Percentiles rank a stretch among this genome's conserved stretches.
These are phyloP conservation scores for Pseudogymnoascus sp. DNA, from an alignment of 2,329 filamentous ascomycete species.

Conservation along the genomic window DNA sequence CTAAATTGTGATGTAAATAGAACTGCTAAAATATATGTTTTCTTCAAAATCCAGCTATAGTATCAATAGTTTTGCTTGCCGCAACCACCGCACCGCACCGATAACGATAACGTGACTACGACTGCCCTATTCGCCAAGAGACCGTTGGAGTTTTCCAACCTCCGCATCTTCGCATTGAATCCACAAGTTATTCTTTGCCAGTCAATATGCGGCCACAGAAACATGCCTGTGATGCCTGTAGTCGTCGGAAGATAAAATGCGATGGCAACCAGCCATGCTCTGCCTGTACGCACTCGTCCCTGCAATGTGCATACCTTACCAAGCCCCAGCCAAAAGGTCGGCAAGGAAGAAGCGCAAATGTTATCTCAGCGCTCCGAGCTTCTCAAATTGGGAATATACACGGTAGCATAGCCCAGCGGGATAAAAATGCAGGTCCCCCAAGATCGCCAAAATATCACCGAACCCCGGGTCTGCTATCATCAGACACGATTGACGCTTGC, in stretches of 20 bases:
- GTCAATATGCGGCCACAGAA: conserved; percentile 11
- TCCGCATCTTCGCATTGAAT: not conserved
- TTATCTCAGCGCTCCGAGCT: not conserved
- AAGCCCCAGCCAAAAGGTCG: not conserved
- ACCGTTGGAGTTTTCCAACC: not conserved
- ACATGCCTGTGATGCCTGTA: conserved; percentile 12
- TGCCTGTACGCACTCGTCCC: not conserved
- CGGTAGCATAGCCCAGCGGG: not conserved
- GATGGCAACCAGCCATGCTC: conserved; percentile 11
- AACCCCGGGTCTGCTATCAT: not conserved
- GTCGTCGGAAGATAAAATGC: conserved; percentile 11
- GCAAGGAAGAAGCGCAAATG: conserved; percentile 1
- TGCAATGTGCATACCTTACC: conserved; percentile 4
- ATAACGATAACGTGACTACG: not conserved
- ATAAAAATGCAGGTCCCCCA: not conserved
- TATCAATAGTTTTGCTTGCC: too few relatives aligned
- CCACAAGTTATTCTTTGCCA: not conserved
- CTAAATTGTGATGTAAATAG: not conserved
- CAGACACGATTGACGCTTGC: not conserved
- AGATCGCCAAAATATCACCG: not conserved
- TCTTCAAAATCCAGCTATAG: not conserved
- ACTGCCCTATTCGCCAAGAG: not conserved
- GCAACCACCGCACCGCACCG: too few relatives aligned
- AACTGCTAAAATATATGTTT: not conserved
- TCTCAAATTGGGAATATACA: conserved; percentile 6